These are phyloP conservation scores for Diutina neorugosa DNA, from an alignment of 1,139 yeast genomes.

Conservation along the genomic window DNA sequence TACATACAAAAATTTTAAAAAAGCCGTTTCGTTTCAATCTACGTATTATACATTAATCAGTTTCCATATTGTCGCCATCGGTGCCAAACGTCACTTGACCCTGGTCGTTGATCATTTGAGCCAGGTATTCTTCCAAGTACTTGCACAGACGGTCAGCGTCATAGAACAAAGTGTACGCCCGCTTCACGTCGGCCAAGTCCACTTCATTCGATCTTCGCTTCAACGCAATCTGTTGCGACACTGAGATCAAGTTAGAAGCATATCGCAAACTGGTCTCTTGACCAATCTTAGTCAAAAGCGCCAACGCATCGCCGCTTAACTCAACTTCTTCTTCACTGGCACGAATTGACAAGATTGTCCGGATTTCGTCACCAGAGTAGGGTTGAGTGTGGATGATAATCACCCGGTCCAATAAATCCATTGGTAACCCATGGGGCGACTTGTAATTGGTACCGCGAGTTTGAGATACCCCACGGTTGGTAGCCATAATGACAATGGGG, in stretches of 20 bases:
- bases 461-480: slow-evolving; percentile 85
- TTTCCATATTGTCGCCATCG: slow-evolving; percentile 38
- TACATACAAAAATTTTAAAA: background rate
- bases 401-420: slow-evolving; percentile 86
- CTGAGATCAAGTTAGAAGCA: slow-evolving; percentile 83
- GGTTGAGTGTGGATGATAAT: slow-evolving; percentile 80
- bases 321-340: slow-evolving; percentile 97
- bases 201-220: slow-evolving; percentile 66
- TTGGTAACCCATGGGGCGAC: slow-evolving; percentile 94
- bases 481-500: slow-evolving; percentile 97
- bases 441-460: slow-evolving; percentile 90
- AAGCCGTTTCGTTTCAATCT: background rate
- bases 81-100: slow-evolving; percentile 50
- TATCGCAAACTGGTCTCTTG: slow-evolving; percentile 87
- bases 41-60: slow-evolving; percentile 14
- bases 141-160: slow-evolving; percentile 84
- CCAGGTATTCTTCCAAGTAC: slow-evolving; percentile 55
- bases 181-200: slow-evolving; percentile 75
- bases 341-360: slow-evolving; percentile 76
- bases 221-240: slow-evolving; percentile 71
- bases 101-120: slow-evolving; percentile 60
- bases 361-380: slow-evolving; percentile 73
- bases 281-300: slow-evolving; percentile 84
- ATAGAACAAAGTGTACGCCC: slow-evolving; percentile 76
- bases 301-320: slow-evolving; percentile 71